Conservation (phyloP, 2,329 filamentous ascomycete genomes). For the Graphilbum ipis-grandicollis region DNA sequence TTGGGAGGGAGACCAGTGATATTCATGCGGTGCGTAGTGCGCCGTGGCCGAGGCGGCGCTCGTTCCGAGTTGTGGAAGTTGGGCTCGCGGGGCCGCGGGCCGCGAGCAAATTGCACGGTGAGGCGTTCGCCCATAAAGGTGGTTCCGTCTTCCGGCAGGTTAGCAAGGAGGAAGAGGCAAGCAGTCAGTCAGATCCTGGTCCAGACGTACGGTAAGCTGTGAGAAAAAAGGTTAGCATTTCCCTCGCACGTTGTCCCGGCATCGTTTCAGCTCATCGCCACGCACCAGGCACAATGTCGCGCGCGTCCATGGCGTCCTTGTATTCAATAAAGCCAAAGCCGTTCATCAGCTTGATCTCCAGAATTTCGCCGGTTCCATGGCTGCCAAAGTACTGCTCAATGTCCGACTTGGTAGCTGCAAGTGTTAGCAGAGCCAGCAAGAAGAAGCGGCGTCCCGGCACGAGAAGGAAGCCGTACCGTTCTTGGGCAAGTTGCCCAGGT, state of each 20-base stretch:
- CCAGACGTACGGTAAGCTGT: constrained; percentile 9
- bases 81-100: constrained; percentile 34
- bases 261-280: constrained; percentile 5
- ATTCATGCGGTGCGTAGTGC: constrained; percentile 92
- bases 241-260: too few relatives aligned
- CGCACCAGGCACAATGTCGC: constrained; percentile 95
- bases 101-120: constrained; percentile 95
- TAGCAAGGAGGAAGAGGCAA: constrained; percentile 15
- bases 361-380: constrained; percentile 94
- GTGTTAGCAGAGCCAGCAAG: neutral
- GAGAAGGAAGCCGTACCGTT: constrained; percentile 84
- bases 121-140: constrained; percentile 96
- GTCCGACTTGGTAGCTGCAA: constrained; percentile 82
- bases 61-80: constrained; percentile 38
- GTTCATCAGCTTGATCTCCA: constrained; percentile 99
- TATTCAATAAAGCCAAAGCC: constrained; percentile 99
- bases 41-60: constrained; percentile 58
- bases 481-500: constrained; percentile 77
- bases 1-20: constrained; percentile 92
- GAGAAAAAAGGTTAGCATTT: too few relatives aligned
- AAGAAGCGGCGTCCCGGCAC: too few relatives aligned
- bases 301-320: constrained; percentile 93
- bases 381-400: constrained; percentile 90
- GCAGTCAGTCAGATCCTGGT: neutral
- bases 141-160: constrained; percentile 58